Evolutionary conservation across 208 protist genomes (phyloP), one percentile per base, ranked within the genome.

Genomic region (Wallacemonas sp.): DNA sequence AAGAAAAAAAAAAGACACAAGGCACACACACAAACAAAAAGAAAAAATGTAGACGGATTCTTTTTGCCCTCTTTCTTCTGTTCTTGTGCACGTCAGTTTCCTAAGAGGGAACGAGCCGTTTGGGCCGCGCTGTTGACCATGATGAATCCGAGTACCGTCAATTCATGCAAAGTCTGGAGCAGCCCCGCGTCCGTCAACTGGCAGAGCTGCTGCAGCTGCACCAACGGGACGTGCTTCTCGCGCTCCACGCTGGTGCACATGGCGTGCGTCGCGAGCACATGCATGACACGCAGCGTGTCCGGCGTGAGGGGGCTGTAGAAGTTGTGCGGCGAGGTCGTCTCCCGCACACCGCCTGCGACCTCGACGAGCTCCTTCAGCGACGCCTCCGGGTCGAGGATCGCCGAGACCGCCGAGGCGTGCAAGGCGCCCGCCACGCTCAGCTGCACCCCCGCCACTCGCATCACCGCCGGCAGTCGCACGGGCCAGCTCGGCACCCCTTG

Each of bases 171-270:
- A 20, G 71, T 72, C 22, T 68, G 64, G 3, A 93, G 31, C 5
- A 90, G 68, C 48, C 71, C 50, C 52, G 86, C 87, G 45, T 93
- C 83, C 1, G 78, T 76, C 7, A 93, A 49, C 65, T 93, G 87
- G 48, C 79, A 83, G 8, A 86, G 61, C 20, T 70, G 55, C 72
- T 84, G 81, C 26, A 93, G 61, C 59, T 87, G 62, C 29, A 77
- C 72, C 23, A 93, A 55, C 4, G 78, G 76, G 50, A 86, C 75
- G 44, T 81, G 79, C 69, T 80, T 87, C n/a, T 79, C 73, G 26
- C 61, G 57, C 33, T 79, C 67, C 42, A 61, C 62, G 46, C 39
- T 64, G 2, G 46, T 66, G 59, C 48, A 59, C 14, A 85, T 25
- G 12, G 82, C 77, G 55, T 91, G 75, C 14, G 70, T 45, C 18